Evolutionary conservation across 345 rosid species (phyloP), one percentile per base, ranked within the genome.

Genomic region (Brassica nigra): DNA sequence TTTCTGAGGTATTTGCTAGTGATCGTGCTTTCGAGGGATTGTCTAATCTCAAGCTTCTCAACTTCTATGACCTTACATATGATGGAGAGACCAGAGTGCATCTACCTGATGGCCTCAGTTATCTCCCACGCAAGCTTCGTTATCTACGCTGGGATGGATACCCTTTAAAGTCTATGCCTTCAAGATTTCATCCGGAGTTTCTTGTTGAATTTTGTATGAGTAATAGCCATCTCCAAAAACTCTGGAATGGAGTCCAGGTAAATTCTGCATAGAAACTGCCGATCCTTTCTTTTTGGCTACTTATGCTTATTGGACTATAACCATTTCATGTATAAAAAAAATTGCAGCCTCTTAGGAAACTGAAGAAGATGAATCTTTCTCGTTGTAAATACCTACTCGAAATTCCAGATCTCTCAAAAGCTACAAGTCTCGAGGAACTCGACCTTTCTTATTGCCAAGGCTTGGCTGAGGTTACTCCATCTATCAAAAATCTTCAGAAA

Each of bases 141-240:
- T 77, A 76, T 71, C 64, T 84, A 10, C 76, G 78, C 5, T 86
- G 86, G 84, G 18, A 42, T 36, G 74, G 75, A 74, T 86, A 42
- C 63, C 85, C 81, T 44, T 73, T 69, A 9, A 74, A 68, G 67
- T 44, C 81, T 29, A 27, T 86, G 81, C 84, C 85, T 69, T 71
- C 84, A 27, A 69, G 62, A 9, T 79, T 84, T 62, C 42, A 36
- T 70, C 66, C 62, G 0, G 69, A 81, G 18, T 78, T 39, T 14
- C 84, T 86, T 67, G 77, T 80, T 71, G 82, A 64, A 68, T 77
- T 84, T 70, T 15, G 66, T 57, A 29, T 83, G 71, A 31, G 68
- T 34, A 29, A 37, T n/a, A 82, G 88, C 39, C 2, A 28, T 15
- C 71, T 86, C 42, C 14, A 81, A 64, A 55, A 68, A 16, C 82